These are phyloP conservation scores for Waltergamsia citrina DNA, from an alignment of 2,329 filamentous ascomycete species.

Conservation along the genomic window DNA sequence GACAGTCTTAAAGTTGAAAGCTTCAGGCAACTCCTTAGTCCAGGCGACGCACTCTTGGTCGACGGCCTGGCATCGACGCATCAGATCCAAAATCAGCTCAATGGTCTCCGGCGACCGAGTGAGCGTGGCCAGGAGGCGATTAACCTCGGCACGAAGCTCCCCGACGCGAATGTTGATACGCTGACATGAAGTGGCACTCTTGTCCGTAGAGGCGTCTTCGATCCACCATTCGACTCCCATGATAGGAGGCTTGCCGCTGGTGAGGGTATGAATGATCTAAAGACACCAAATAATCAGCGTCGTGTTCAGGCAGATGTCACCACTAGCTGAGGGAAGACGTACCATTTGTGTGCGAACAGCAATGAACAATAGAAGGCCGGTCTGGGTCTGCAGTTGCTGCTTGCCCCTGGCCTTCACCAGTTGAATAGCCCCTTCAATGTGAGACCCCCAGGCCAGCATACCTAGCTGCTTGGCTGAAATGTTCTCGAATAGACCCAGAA, in stretches of 20 bases:
- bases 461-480: slow-evolving; percentile 45
- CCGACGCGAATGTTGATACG: slow-evolving; percentile 42
- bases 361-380: slow-evolving; percentile 46
- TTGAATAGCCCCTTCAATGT: slow-evolving; percentile 55
- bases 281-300: slow-evolving; percentile 6
- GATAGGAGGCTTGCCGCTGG: slow-evolving; percentile 38
- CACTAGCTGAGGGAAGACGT: slow-evolving; percentile 11
- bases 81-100: slow-evolving; percentile 39
- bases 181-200: slow-evolving; percentile 36
- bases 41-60: slow-evolving; percentile 44
- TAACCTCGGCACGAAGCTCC: slow-evolving; percentile 46
- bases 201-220: slow-evolving; percentile 38
- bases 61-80: slow-evolving; percentile 38
- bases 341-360: slow-evolving; percentile 54
- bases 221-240: slow-evolving; percentile 54
- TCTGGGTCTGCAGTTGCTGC: slow-evolving; percentile 42
- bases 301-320: no score
- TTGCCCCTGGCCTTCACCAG: slow-evolving; percentile 48
- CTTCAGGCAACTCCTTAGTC: slow-evolving; percentile 37
- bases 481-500: slow-evolving; percentile 52
- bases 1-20: slow-evolving; percentile 41
- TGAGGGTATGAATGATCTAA: slow-evolving; percentile 50
- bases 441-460: slow-evolving; percentile 51
- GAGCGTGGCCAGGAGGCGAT: slow-evolving; percentile 34
- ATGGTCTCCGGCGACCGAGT: slow-evolving; percentile 38